phyloP scores from a whole-genome alignment of 768 basidiomycete species.

The Podaxis sp. region DNA sequence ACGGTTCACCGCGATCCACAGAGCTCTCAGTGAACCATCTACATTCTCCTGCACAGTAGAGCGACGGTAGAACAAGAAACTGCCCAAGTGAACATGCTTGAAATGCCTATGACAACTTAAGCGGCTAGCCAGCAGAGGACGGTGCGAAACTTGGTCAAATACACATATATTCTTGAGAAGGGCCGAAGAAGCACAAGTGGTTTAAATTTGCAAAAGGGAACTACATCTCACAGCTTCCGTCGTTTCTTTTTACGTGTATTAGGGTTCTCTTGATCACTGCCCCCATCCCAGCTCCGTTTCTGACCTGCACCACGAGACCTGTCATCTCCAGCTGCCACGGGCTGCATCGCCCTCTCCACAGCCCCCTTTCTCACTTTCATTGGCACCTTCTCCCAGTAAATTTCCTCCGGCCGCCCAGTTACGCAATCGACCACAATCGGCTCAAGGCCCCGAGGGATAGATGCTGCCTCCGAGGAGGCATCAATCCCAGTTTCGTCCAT shows the following conservation, averaged over 20 bases:
- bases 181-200: too few relatives aligned
- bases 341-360: constrained; percentile 43
- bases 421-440: constrained; percentile 56
- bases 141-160: too few relatives aligned
- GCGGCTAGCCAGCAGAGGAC: too few relatives aligned
- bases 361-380: constrained; percentile 67
- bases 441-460: constrained; percentile 2
- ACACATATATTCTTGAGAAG: too few relatives aligned
- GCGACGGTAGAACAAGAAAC: too few relatives aligned
- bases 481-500: constrained; percentile 52
- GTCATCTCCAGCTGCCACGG: not conserved
- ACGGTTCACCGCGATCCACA: too few relatives aligned
- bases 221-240: not conserved
- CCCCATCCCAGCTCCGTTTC: not conserved
- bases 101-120: too few relatives aligned
- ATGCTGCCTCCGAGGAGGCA: constrained; percentile 10
- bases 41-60: too few relatives aligned
- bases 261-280: not conserved
- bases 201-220: too few relatives aligned
- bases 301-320: not conserved
- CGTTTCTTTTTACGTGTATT: not conserved
- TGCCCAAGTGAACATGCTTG: too few relatives aligned
- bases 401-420: constrained; percentile 57
- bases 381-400: constrained; percentile 83
- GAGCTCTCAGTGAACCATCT: too few relatives aligned